These are phyloP conservation scores for Solanum ahanhuiri DNA, from an alignment of 257 asterid species.

Conservation along the genomic window DNA sequence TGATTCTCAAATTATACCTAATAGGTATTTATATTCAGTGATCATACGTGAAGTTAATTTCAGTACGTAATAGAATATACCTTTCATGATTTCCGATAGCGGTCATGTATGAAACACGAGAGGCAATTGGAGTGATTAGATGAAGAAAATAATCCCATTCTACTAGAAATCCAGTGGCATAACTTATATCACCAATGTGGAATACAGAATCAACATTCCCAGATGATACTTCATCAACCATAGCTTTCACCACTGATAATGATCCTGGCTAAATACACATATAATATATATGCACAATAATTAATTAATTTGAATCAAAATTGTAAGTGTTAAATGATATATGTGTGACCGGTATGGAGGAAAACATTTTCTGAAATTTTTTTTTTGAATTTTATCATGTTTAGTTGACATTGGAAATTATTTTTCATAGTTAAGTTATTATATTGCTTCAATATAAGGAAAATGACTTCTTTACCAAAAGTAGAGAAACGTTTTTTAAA, in stretches of 20 bases:
- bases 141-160: slow-evolving; percentile 91
- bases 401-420: background rate
- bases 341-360: background rate
- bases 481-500: too few relatives aligned
- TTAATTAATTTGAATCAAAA: background rate
- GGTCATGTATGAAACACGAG: slow-evolving; percentile 70
- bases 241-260: slow-evolving; percentile 47
- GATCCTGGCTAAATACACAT: slow-evolving; percentile 55
- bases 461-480: background rate
- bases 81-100: slow-evolving; percentile 92
- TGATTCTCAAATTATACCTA: too few relatives aligned
- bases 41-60: background rate
- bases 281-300: background rate
- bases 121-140: slow-evolving; percentile 58
- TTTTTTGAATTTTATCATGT: background rate
- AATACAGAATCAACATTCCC: slow-evolving; percentile 59
- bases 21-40: background rate
- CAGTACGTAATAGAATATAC: slow-evolving; percentile 1
- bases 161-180: slow-evolving; percentile 76
- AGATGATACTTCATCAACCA: slow-evolving; percentile 30
- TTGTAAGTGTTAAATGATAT: background rate
- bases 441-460: background rate
- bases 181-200: slow-evolving; percentile 93
- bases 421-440: too few relatives aligned
- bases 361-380: too few relatives aligned